Evolutionary conservation across 768 basidiomycete genomes (phyloP).

Genomic region (Tulasnella sp.): DNA sequence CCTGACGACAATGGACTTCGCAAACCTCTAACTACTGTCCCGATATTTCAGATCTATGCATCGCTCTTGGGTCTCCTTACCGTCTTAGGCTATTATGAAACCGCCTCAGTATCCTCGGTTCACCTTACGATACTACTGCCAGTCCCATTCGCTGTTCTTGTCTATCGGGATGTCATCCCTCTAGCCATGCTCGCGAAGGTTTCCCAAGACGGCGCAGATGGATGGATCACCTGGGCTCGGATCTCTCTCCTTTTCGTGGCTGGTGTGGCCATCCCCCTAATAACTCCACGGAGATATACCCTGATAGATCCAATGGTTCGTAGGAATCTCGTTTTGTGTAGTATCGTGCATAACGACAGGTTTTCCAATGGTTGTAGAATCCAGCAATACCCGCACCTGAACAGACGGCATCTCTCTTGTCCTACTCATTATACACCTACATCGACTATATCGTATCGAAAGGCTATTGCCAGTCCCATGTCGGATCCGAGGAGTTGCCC

Average conservation of each 20-base stretch:
- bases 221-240: conserved; percentile 44
- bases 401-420: conserved; percentile 40
- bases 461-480: conserved; percentile 34
- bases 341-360: neutral
- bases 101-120: conserved; percentile 29
- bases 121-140: conserved; percentile 42
- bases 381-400: conserved; percentile 33
- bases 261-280: conserved; percentile 40
- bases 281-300: conserved; percentile 45
- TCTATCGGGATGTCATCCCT: conserved; percentile 38
- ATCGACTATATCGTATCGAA: conserved; percentile 40
- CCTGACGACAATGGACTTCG: neutral
- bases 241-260: conserved; percentile 36
- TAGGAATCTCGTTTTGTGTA: neutral
- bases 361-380: conserved; percentile 25
- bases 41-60: conserved; percentile 34
- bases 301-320: conserved; percentile 44
- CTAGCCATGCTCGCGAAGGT: conserved; percentile 39
- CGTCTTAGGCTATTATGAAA: conserved; percentile 33
- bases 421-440: conserved; percentile 39
- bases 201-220: conserved; percentile 40
- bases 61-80: conserved; percentile 35
- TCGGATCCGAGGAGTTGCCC: conserved; percentile 35
- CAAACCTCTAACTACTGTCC: neutral
- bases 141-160: conserved; percentile 38